Conservation (phyloP, 805 yeast genomes). For the Priceomyces medius region DNA sequence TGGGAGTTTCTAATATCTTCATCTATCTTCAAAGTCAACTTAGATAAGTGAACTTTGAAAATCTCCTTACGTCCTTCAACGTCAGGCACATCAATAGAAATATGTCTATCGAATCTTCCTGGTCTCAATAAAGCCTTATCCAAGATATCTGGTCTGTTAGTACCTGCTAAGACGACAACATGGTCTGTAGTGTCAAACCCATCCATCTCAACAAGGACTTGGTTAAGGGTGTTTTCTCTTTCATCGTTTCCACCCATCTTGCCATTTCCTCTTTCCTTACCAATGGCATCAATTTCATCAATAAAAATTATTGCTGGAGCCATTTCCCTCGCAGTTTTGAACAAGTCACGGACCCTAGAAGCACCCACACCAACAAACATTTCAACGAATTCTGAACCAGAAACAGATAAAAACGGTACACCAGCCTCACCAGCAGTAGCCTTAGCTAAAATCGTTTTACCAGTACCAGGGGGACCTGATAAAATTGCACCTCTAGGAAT, state of each 20-base stretch:
- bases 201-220: constrained; percentile 92
- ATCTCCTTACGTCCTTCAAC: constrained; percentile 86
- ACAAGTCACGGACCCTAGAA: constrained; percentile 87
- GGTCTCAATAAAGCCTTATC: constrained; percentile 92
- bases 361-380: constrained; percentile 98
- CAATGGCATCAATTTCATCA: constrained; percentile 96
- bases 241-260: constrained; percentile 85
- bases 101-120: constrained; percentile 91
- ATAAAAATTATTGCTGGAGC: constrained; percentile 90
- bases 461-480: constrained; percentile 97
- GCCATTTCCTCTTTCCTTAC: constrained; percentile 76
- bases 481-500: constrained; percentile 94
- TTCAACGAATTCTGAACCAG: constrained; percentile 95
- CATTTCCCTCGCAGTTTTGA: constrained; percentile 83
- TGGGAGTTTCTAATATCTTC: constrained; percentile 35
- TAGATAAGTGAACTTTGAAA: constrained; percentile 73
- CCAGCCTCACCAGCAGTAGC: constrained; percentile 98
- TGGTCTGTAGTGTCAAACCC: constrained; percentile 88
- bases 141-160: constrained; percentile 87
- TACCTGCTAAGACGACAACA: constrained; percentile 92
- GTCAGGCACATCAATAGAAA: constrained; percentile 83
- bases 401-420: constrained; percentile 87
- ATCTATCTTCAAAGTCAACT: constrained; percentile 48
- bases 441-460: constrained; percentile 87
- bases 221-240: constrained; percentile 90